Percentiles rank a stretch among this genome's conserved stretches.
phyloP scores from a whole-genome alignment of 2,329 filamentous ascomycete genomes.

The Zopfia rhizophila region DNA sequence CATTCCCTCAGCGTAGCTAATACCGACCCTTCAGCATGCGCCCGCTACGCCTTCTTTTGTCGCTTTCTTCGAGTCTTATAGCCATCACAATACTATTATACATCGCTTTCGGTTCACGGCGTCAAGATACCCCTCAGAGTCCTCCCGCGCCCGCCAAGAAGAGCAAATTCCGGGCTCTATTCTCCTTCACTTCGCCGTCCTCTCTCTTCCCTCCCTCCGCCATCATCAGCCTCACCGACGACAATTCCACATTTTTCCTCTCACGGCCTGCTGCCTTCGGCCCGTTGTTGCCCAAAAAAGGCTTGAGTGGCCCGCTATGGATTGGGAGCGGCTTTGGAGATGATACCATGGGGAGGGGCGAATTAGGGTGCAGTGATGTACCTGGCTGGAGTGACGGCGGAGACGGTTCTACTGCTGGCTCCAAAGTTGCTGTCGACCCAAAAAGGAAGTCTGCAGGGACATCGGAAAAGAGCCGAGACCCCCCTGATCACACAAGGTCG shows the following conservation, averaged over 20 bases:
- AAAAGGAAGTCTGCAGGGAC: conserved; percentile 18
- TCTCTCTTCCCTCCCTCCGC: conserved; percentile 95
- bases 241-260: conserved; percentile 97
- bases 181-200: conserved; percentile 69
- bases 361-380: conserved; percentile 94
- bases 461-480: conserved; percentile 12
- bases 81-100: conserved; percentile 58
- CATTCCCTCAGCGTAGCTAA: conserved; percentile 12
- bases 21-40: conserved; percentile 42
- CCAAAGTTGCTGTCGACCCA: conserved; percentile 11
- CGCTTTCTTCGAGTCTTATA: conserved; percentile 55
- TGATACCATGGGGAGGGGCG: conserved; percentile 73
- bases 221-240: conserved; percentile 94
- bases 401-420: conserved; percentile 18
- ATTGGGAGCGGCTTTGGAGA: conserved; percentile 92
- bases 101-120: conserved; percentile 40
- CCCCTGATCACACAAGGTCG: neutral
- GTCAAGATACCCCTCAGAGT: conserved; percentile 28
- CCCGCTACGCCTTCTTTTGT: conserved; percentile 51
- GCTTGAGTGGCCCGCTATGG: conserved; percentile 91
- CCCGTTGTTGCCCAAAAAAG: conserved; percentile 76
- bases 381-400: conserved; percentile 79
- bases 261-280: conserved; percentile 94
- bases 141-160: conserved; percentile 37
- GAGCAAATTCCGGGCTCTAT: conserved; percentile 53